A percentile compares a stretch with the other conserved stretches of the same genome.
Evolutionary conservation across 768 basidiomycete species (phyloP).

Genomic region (Leccinum ochraceum): DNA sequence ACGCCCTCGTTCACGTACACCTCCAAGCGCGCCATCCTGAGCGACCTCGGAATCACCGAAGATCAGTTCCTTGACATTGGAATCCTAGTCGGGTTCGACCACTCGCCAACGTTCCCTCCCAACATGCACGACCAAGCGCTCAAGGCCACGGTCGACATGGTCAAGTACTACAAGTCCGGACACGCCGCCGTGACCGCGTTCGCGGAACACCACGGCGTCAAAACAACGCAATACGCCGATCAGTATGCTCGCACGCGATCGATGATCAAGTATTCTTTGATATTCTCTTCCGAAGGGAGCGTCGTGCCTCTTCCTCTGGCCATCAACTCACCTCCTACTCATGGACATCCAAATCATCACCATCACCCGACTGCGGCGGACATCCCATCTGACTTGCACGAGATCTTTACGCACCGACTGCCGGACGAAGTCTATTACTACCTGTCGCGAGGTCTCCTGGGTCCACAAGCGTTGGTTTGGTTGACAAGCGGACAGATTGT

Average conservation of each 20-base stretch:
- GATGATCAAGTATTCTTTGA: slow-evolving; percentile 89
- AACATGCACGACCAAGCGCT: slow-evolving; percentile 78
- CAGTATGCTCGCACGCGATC: slow-evolving; percentile 86
- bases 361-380: slow-evolving; percentile 82
- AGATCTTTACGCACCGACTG: slow-evolving; percentile 91
- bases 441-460: slow-evolving; percentile 87
- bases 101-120: slow-evolving; percentile 78
- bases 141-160: slow-evolving; percentile 87
- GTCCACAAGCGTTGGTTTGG: slow-evolving; percentile 93
- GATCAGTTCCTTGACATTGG: slow-evolving; percentile 96
- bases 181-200: slow-evolving; percentile 76
- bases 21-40: slow-evolving; percentile 75
- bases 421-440: slow-evolving; percentile 98
- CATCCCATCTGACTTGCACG: slow-evolving; percentile 88
- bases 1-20: slow-evolving; percentile 80
- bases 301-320: slow-evolving; percentile 82
- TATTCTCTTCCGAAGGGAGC: slow-evolving; percentile 84
- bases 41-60: slow-evolving; percentile 63
- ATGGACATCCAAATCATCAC: slow-evolving; percentile 56
- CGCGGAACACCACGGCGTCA: slow-evolving; percentile 80
- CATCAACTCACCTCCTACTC: slow-evolving; percentile 48
- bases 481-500: slow-evolving; percentile 84
- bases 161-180: slow-evolving; percentile 91
- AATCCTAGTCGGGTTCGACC: slow-evolving; percentile 88
- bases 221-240: slow-evolving; percentile 77